phyloP scores from a whole-genome alignment of 129 eudicot genomes.

The Pulicaria dysenterica region DNA sequence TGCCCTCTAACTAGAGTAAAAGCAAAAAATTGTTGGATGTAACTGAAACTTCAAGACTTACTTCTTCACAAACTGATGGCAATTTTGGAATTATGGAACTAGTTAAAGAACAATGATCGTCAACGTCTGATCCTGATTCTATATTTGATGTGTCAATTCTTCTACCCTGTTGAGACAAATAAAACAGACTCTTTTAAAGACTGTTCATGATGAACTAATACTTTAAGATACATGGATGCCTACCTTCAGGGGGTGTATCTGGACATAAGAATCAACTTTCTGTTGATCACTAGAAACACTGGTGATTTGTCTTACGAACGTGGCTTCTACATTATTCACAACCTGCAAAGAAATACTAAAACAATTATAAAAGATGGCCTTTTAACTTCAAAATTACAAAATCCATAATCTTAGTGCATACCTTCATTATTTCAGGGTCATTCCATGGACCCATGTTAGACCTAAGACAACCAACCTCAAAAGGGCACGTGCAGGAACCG shows the following conservation, averaged over 20 bases:
- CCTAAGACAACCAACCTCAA: conserved; percentile 77
- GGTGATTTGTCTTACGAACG: conserved; percentile 56
- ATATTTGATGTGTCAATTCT: conserved; percentile 43
- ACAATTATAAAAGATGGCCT: not conserved
- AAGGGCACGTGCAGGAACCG: conserved; percentile 77
- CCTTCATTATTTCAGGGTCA: conserved; percentile 92
- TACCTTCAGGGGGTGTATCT: conserved; percentile 57
- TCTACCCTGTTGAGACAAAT: conserved; percentile 58
- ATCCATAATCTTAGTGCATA: conserved; percentile 12
- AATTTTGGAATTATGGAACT: conserved; percentile 37
- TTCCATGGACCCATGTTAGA: conserved; percentile 93
- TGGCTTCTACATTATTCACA: conserved; percentile 59
- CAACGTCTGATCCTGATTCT: conserved; percentile 57
- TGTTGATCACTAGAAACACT: conserved; percentile 50
- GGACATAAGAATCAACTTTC: conserved; percentile 50
- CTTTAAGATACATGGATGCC: conserved; percentile 1
- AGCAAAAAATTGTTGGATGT: not conserved
- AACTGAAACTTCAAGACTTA: conserved; percentile 37
- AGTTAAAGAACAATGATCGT: conserved; percentile 53
- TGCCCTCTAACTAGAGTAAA: no score
- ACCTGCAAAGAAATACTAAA: conserved; percentile 40
- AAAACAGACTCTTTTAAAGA: not conserved
- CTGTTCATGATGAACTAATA: not conserved
- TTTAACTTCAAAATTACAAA: not conserved
- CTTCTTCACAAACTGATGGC: conserved; percentile 56